These are phyloP conservation scores for Hebeloma cylindrosporum DNA, from an alignment of 768 basidiomycete genomes.

Conservation along the genomic window DNA sequence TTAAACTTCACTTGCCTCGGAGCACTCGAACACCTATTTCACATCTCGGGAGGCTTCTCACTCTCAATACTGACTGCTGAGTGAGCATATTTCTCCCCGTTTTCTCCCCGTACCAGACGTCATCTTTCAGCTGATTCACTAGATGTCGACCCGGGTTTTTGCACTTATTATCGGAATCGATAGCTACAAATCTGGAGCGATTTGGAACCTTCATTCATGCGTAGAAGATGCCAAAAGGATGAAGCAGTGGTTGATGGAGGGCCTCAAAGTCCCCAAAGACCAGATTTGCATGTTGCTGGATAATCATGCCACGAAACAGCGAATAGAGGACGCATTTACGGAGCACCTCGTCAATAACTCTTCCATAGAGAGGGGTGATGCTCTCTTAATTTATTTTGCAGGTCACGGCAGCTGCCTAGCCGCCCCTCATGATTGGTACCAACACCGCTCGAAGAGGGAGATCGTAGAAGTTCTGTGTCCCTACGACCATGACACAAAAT, in stretches of 20 bases:
- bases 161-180: conserved; percentile 71
- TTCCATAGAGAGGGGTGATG: conserved; percentile 57
- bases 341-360: conserved; percentile 63
- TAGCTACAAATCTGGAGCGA: conserved; percentile 59
- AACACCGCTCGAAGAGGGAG: conserved; percentile 32
- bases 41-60: too few relatives aligned
- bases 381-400: conserved; percentile 69
- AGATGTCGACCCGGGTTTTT: conserved; percentile 46
- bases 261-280: conserved; percentile 55
- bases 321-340: conserved; percentile 62
- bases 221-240: conserved; percentile 63
- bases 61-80: background rate
- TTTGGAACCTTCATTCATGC: conserved; percentile 69
- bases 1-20: too few relatives aligned
- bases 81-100: background rate
- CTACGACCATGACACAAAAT: conserved; percentile 60
- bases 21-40: too few relatives aligned
- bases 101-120: background rate
- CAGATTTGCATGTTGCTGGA: conserved; percentile 60
- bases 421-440: conserved; percentile 63
- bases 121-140: conserved; percentile 2
- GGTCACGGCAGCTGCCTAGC: conserved; percentile 65
- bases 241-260: conserved; percentile 54
- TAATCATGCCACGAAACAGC: conserved; percentile 56
- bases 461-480: conserved; percentile 62